Evolutionary conservation across 2,329 filamentous ascomycete genomes (phyloP), one percentile per base, ranked within the genome.

Genomic region (Alternaria panax): DNA sequence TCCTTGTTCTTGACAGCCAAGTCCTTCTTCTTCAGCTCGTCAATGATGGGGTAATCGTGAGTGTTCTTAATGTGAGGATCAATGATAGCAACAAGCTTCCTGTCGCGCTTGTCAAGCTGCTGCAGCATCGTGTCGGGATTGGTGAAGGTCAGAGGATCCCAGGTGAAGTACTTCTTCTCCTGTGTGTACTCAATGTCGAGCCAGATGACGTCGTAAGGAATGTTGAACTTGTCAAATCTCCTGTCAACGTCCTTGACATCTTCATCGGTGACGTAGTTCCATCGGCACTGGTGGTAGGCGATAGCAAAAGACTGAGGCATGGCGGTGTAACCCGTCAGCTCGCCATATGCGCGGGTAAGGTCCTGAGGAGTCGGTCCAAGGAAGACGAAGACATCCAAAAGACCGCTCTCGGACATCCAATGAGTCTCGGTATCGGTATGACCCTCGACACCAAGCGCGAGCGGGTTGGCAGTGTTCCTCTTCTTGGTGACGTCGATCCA

Each of bases 181-280:
- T 99, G 92, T 0, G 93, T 96, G 79, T 98, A 99, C 80, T 99
- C 95, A 67, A 99, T 92, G 72, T 99, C 95, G 18, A 99, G 88
- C 95, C 95, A 99, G 72, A 99, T 99, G 65, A 98, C 92, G 79
- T 99, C 95, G 81, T 98, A 99, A 0, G 95, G 95, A 54, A 99
- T 97, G 75, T 92, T 90, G 80, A 89, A 88, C 81, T 95, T 96
- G 82, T 98, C 93, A 82, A 99, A 97, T 77, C 96, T 96, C 66
- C 91, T 89, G 76, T 98, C 93, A 41, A 99, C 94, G 72, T 98
- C 93, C 78, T 92, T 96, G 59, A 99, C 93, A 79, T 99, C 95
- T 65, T 97, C 93, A 71, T 97, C 94, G 1, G 92, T 96, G 57
- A 97, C 90, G 76, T 99, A 99, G 81, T 99, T 99, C 95, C 95